Evolutionary conservation across 108 stramenopile genomes (phyloP).

Genomic region (Nannochloropsis salina): DNA sequence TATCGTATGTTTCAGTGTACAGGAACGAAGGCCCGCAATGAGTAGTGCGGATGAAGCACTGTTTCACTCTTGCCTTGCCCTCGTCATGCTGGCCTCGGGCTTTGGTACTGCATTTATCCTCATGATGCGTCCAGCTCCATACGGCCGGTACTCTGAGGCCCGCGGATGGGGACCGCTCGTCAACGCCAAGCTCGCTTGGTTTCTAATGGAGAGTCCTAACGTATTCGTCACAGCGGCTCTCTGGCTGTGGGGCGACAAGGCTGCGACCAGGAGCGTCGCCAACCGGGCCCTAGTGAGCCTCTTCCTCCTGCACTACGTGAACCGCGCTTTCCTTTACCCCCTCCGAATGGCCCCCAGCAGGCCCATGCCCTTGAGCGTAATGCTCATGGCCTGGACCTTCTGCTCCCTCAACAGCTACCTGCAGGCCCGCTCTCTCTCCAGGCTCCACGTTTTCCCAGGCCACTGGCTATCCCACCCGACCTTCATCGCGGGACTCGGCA

Average conservation of each 20-base stretch:
- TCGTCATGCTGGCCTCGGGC: not conserved
- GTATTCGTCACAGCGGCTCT: not conserved
- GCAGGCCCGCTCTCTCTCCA: slow-evolving; percentile 48
- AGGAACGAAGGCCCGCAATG: no score
- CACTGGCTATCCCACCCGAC: slow-evolving; percentile 29
- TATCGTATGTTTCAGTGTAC: no score
- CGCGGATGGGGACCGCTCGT: slow-evolving; percentile 22
- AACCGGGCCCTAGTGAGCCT: slow-evolving; percentile 60
- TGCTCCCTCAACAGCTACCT: slow-evolving; percentile 69
- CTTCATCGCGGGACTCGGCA: slow-evolving; percentile 56
- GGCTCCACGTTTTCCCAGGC: slow-evolving; percentile 25
- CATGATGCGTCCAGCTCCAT: not conserved
- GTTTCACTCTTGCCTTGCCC: not conserved
- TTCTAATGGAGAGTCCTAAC: slow-evolving; percentile 40
- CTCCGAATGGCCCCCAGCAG: slow-evolving; percentile 62
- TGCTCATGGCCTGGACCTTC: slow-evolving; percentile 56
- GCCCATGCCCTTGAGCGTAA: slow-evolving; percentile 62
- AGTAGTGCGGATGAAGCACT: not conserved
- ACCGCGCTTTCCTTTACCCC: slow-evolving; percentile 76
- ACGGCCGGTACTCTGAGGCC: not conserved
- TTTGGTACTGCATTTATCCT: slow-evolving; percentile 6
- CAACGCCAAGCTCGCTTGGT: slow-evolving; percentile 34
- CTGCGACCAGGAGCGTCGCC: slow-evolving; percentile 11
- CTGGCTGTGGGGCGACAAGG: not conserved
- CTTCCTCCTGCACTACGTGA: slow-evolving; percentile 75